A percentile compares a stretch with the other conserved stretches of the same genome.
These are phyloP conservation scores for Amanita brunnescens DNA, from an alignment of 768 basidiomycete species.

Conservation along the genomic window DNA sequence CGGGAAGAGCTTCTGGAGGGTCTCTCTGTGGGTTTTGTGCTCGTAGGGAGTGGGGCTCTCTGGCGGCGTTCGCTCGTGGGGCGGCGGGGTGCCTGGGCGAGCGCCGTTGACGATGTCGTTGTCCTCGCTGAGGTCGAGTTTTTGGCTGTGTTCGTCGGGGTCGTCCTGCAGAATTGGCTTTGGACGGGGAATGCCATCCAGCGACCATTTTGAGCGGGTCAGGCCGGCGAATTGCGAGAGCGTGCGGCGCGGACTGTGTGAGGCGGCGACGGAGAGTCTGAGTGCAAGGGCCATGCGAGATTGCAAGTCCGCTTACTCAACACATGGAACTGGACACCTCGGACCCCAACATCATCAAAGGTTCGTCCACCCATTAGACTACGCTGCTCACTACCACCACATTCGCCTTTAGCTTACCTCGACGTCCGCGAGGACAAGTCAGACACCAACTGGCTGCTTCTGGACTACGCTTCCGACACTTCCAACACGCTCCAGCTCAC, in stretches of 20 bases:
- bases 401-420: constrained; percentile 70
- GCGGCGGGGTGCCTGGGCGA: constrained; percentile 26
- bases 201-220: constrained; percentile 29
- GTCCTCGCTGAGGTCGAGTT: constrained; percentile 42
- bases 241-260: neutral
- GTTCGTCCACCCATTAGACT: constrained; percentile 28
- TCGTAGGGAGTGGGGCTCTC: constrained; percentile 37
- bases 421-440: constrained; percentile 81
- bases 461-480: constrained; percentile 82
- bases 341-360: constrained; percentile 64
- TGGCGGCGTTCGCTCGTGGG: constrained; percentile 30
- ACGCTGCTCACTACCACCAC: constrained; percentile 9
- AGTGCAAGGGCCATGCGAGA: neutral
- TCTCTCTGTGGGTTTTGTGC: constrained; percentile 40
- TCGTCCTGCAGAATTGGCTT: too few species aligned
- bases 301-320: neutral
- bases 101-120: constrained; percentile 37
- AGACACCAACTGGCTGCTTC: constrained; percentile 82
- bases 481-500: constrained; percentile 78
- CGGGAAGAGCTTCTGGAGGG: constrained; percentile 48
- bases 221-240: constrained; percentile 3
- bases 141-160: constrained; percentile 36
- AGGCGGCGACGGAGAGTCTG: constrained; percentile 4
- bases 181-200: constrained; percentile 28
- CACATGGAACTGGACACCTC: constrained; percentile 24